phyloP scores from a whole-genome alignment of 2,329 filamentous ascomycete species.

The Xylaria multiplex region DNA sequence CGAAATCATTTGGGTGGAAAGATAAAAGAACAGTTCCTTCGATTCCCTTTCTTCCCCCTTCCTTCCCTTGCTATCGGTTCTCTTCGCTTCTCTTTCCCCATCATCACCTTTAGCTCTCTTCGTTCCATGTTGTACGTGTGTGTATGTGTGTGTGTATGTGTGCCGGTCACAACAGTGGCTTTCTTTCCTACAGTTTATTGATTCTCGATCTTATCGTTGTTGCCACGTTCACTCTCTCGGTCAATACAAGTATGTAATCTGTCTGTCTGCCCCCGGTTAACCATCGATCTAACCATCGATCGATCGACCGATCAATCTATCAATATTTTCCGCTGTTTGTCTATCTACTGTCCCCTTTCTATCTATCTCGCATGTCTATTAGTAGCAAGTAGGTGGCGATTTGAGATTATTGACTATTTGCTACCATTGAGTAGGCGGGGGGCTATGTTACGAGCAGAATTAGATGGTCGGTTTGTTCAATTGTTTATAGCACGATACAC shows the following conservation, averaged over 20 bases:
- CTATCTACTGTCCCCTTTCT: not conserved
- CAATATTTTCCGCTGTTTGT: too few relatives aligned
- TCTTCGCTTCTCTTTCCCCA: too few relatives aligned
- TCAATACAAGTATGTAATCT: slow-evolving; percentile 14
- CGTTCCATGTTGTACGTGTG: not conserved
- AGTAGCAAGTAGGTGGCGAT: slow-evolving; percentile 9
- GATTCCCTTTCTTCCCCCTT: too few relatives aligned
- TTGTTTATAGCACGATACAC: not conserved
- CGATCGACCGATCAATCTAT: not conserved
- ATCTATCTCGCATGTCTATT: not conserved
- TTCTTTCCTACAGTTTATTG: too few relatives aligned
- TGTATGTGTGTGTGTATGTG: not conserved
- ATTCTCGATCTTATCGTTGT: not conserved
- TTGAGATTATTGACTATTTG: slow-evolving; percentile 10
- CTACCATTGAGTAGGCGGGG: not conserved
- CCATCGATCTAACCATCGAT: not conserved
- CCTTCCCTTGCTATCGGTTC: too few relatives aligned
- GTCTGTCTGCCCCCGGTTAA: not conserved
- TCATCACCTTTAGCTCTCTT: not conserved
- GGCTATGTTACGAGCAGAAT: not conserved
- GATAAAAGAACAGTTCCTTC: slow-evolving; percentile 11
- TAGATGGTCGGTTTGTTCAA: slow-evolving; percentile 11
- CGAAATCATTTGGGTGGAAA: not conserved
- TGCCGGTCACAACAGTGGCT: too few relatives aligned
- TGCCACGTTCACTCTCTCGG: not conserved